A percentile compares a stretch with the other conserved stretches of the same genome.
phyloP scores from a whole-genome alignment of 805 yeast species.

The Pichia gijzeniarum region DNA sequence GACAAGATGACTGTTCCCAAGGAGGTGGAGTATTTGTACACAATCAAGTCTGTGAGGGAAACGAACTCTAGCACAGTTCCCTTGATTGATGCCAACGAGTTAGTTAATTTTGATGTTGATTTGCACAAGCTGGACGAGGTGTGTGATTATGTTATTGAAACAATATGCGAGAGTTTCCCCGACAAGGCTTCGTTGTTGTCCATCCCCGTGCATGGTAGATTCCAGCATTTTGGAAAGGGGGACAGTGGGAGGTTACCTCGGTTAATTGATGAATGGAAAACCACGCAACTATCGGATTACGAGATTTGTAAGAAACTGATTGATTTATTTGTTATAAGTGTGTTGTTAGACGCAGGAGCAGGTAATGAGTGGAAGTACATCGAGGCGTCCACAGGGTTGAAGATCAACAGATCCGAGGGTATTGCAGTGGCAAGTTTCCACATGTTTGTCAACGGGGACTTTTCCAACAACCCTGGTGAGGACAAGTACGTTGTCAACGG shows the following conservation, averaged over 20 bases:
- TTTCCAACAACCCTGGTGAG: constrained; percentile 26
- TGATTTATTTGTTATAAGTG: constrained; percentile 55
- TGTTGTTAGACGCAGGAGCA: constrained; percentile 63
- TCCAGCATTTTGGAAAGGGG: constrained; percentile 57
- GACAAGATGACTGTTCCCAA: constrained; percentile 11
- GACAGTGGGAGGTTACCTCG: constrained; percentile 38
- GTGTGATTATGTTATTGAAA: constrained; percentile 39
- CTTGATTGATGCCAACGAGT: constrained; percentile 32
- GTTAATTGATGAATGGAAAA: constrained; percentile 28
- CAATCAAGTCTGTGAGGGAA: constrained; percentile 53
- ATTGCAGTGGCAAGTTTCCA: constrained; percentile 54
- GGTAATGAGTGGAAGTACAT: constrained; percentile 50
- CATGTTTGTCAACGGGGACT: constrained; percentile 44
- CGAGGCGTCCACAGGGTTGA: constrained; percentile 31
- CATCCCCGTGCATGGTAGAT: constrained; percentile 64
- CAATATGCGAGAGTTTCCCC: constrained; percentile 42
- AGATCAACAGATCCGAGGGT: constrained; percentile 50
- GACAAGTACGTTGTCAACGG: constrained; percentile 42
- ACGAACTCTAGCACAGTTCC: constrained; percentile 39
- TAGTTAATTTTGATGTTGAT: constrained; percentile 42
- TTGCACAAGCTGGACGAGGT: constrained; percentile 34
- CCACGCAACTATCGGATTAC: constrained; percentile 16
- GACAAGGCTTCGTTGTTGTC: constrained; percentile 31
- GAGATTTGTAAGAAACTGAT: constrained; percentile 49
- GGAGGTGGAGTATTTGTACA: constrained; percentile 32